Conservation (phyloP, 2,329 filamentous ascomycete species). For the Hirsutella minnesotensis region DNA sequence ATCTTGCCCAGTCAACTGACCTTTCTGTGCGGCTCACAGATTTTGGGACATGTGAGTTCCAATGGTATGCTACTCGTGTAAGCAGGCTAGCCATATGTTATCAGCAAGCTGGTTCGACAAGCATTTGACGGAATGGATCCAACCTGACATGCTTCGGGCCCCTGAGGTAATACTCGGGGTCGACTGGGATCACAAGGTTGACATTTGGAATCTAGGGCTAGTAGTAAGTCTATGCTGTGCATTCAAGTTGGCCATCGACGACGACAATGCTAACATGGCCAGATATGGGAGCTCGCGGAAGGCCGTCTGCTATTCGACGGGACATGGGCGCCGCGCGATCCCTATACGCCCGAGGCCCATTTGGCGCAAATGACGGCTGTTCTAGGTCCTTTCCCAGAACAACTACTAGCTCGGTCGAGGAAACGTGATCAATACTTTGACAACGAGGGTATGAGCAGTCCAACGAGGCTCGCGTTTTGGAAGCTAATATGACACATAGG, state of each 20-base stretch:
- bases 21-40: slow-evolving; percentile 9
- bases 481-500: slow-evolving; percentile 1
- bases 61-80: neutral
- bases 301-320: slow-evolving; percentile 13
- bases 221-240: slow-evolving; percentile 2
- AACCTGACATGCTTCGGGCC: slow-evolving; percentile 12
- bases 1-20: slow-evolving; percentile 2
- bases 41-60: slow-evolving; percentile 10
- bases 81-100: neutral
- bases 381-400: slow-evolving; percentile 8
- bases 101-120: slow-evolving; percentile 13
- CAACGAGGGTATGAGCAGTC: slow-evolving; percentile 1
- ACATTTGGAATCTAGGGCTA: slow-evolving; percentile 13
- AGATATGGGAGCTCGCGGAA: slow-evolving; percentile 10
- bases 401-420: slow-evolving; percentile 5
- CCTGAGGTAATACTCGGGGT: slow-evolving; percentile 15
- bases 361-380: slow-evolving; percentile 12
- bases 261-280: neutral
- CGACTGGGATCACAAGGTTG: slow-evolving; percentile 12
- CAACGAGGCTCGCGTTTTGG: neutral
- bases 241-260: neutral
- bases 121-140: slow-evolving; percentile 15
- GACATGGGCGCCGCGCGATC: slow-evolving; percentile 6
- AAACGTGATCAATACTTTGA: slow-evolving; percentile 5
- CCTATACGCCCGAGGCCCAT: slow-evolving; percentile 12